These are phyloP conservation scores for Fusarium sororula DNA, from an alignment of 2,329 filamentous ascomycete species.

Conservation along the genomic window DNA sequence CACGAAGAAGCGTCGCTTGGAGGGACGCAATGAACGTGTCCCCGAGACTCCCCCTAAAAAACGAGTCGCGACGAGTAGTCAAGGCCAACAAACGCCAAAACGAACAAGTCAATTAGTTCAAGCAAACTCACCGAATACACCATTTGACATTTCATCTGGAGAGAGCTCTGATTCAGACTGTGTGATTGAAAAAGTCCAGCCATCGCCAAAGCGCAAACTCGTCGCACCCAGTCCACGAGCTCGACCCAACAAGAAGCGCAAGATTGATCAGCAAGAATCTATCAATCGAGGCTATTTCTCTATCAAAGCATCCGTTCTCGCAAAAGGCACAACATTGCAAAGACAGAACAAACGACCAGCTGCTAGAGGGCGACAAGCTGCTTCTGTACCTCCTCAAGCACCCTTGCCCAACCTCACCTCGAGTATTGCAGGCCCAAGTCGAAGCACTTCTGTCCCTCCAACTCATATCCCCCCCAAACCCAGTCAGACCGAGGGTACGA, in stretches of 20 bases:
- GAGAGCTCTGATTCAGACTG: conserved; percentile 29
- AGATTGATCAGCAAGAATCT: neutral
- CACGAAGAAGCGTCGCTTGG: neutral
- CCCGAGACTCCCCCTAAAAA: conserved; percentile 4
- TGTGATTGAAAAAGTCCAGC: conserved; percentile 13
- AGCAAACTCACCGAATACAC: conserved; percentile 24
- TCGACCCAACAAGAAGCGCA: conserved; percentile 13
- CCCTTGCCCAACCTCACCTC: neutral
- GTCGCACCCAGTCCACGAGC: neutral
- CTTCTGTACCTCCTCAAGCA: neutral
- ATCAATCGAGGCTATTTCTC: neutral
- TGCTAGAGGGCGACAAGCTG: neutral
- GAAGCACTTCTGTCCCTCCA: neutral
- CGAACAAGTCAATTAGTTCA: neutral
- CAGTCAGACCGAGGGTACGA: neutral
- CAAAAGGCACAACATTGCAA: neutral
- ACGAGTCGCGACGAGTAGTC: neutral
- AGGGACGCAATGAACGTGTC: neutral
- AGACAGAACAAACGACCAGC: neutral
- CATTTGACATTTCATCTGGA: conserved; percentile 34
- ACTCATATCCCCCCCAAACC: neutral
- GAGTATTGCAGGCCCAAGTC: neutral
- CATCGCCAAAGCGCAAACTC: conserved; percentile 25
- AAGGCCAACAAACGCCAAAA: neutral
- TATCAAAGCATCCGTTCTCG: neutral